These are phyloP conservation scores for Leptodermis oblonga DNA, from an alignment of 257 asterid species.

Conservation along the genomic window DNA sequence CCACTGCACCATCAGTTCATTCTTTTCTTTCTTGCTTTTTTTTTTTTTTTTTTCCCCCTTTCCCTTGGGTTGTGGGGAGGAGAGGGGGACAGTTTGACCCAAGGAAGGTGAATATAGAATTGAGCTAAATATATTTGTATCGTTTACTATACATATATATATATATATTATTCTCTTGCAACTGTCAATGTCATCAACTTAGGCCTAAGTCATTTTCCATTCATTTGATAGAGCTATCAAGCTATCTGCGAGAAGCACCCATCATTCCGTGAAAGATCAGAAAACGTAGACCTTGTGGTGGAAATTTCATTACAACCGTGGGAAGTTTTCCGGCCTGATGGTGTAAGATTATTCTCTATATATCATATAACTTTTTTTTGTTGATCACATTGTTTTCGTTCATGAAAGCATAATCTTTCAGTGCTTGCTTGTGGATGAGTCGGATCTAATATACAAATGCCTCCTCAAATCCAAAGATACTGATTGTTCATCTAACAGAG, in stretches of 20 bases:
- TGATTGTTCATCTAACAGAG: neutral
- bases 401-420: neutral
- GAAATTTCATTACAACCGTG: constrained; percentile 98
- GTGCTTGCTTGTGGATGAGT: too few species aligned
- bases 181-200: constrained; percentile 2
- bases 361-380: neutral
- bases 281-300: constrained; percentile 96
- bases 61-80: neutral
- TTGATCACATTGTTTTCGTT: neutral
- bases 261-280: constrained; percentile 94
- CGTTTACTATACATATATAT: too few species aligned
- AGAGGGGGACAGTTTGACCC: too few species aligned
- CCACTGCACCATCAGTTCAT: neutral
- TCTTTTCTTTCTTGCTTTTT: too few species aligned
- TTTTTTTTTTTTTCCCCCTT: too few species aligned
- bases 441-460: too few species aligned
- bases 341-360: constrained; percentile 47
- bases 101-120: neutral
- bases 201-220: constrained; percentile 18
- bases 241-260: constrained; percentile 89
- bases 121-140: too few species aligned
- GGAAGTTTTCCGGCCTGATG: constrained; percentile 92
- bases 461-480: neutral
- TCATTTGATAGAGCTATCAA: constrained; percentile 78
- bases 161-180: constrained; percentile 10